Conservation (phyloP, 176 grass and related monocot species). For the Alloteropsis semialata region DNA sequence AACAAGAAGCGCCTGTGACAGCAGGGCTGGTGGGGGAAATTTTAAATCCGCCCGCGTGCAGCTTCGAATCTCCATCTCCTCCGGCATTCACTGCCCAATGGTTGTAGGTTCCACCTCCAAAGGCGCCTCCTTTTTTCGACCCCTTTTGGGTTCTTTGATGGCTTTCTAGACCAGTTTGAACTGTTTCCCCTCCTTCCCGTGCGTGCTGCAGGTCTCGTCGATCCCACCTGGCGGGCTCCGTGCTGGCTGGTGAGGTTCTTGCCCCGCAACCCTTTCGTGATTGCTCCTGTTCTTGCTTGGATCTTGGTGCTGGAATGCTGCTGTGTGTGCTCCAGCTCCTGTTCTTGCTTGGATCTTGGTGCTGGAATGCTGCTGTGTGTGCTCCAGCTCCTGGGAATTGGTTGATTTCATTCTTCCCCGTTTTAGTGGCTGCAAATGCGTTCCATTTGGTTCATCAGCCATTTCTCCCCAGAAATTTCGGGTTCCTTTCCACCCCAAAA, state of each 20-base stretch:
- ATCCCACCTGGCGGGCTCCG: slow-evolving; percentile 16
- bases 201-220: background rate
- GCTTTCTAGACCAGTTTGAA: slow-evolving; percentile 10
- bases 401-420: background rate
- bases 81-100: slow-evolving; percentile 34
- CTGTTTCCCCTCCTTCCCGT: background rate
- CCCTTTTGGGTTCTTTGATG: slow-evolving; percentile 13
- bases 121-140: slow-evolving; percentile 41
- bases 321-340: background rate
- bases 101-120: slow-evolving; percentile 38
- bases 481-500: background rate
- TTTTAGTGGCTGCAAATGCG: background rate
- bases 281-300: background rate
- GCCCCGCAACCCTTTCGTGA: background rate
- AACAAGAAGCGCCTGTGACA: background rate
- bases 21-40: background rate
- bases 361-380: background rate
- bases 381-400: background rate
- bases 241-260: slow-evolving; percentile 9
- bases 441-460: background rate
- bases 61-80: slow-evolving; percentile 32
- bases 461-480: background rate
- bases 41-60: slow-evolving; percentile 19
- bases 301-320: slow-evolving; percentile 10
- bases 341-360: slow-evolving; percentile 5